These are phyloP conservation scores for Leccinum fibrillosum DNA, from an alignment of 768 basidiomycete species.

Conservation along the genomic window DNA sequence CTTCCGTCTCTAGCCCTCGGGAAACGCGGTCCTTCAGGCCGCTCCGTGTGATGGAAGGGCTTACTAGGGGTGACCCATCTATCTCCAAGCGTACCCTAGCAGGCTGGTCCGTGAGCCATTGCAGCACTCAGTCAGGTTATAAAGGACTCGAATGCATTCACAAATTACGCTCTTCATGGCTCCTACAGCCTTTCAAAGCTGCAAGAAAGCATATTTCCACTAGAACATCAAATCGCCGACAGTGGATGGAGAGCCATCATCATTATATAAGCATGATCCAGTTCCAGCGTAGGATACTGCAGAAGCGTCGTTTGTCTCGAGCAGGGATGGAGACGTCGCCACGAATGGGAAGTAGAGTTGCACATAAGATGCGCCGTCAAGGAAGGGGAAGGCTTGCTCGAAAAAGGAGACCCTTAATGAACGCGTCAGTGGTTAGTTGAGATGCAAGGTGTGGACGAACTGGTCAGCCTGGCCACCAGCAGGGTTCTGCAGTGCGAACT, in stretches of 20 bases:
- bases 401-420: conserved; percentile 28
- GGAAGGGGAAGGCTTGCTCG: conserved; percentile 33
- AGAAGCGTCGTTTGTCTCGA: conserved; percentile 14
- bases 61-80: not conserved
- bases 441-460: conserved; percentile 17
- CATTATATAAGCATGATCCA: conserved; percentile 31
- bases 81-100: not conserved
- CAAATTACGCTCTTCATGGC: not conserved
- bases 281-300: conserved; percentile 23
- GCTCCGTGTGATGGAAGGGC: not conserved
- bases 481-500: conserved; percentile 34
- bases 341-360: conserved; percentile 37
- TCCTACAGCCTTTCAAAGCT: not conserved
- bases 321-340: conserved; percentile 29
- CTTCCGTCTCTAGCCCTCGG: too few relatives aligned
- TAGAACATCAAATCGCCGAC: conserved; percentile 27
- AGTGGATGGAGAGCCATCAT: conserved; percentile 25
- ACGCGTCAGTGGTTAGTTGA: not conserved
- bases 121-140: not conserved
- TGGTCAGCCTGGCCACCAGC: conserved; percentile 29
- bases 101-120: not conserved
- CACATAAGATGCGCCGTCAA: conserved; percentile 30
- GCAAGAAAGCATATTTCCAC: not conserved
- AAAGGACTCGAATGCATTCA: not conserved
- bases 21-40: too few relatives aligned